phyloP scores from a whole-genome alignment of 1,139 yeast species.

The Yamadazyma blattariae region DNA sequence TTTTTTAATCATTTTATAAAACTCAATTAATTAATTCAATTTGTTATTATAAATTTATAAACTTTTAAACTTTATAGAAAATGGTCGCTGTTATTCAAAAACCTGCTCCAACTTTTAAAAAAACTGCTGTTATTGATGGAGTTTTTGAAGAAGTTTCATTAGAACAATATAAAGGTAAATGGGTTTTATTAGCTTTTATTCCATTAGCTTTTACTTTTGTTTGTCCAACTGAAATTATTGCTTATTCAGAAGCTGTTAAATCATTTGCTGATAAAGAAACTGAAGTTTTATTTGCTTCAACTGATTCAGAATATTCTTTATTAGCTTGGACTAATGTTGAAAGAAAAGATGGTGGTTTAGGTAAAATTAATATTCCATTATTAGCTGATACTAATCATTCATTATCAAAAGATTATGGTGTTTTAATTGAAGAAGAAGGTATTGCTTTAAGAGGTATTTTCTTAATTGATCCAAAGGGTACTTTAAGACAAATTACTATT shows the following conservation, averaged over 20 bases:
- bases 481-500: slow-evolving; percentile 92
- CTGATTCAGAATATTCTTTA: slow-evolving; percentile 96
- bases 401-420: slow-evolving; percentile 94
- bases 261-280: slow-evolving; percentile 85
- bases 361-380: slow-evolving; percentile 90
- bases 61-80: background rate
- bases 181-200: slow-evolving; percentile 94
- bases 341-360: slow-evolving; percentile 98
- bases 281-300: slow-evolving; percentile 91
- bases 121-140: slow-evolving; percentile 97
- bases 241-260: slow-evolving; percentile 93
- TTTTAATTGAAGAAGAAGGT: slow-evolving; percentile 92
- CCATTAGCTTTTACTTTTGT: slow-evolving; percentile 99
- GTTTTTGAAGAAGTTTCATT: slow-evolving; percentile 89
- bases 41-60: no score
- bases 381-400: slow-evolving; percentile 96
- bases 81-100: slow-evolving; percentile 90
- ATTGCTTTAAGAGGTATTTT: slow-evolving; percentile 96
- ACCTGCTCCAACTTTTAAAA: slow-evolving; percentile 94
- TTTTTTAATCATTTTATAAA: no score
- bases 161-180: slow-evolving; percentile 95
- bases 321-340: slow-evolving; percentile 98
- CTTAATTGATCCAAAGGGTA: slow-evolving; percentile 94
- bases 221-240: slow-evolving; percentile 98
- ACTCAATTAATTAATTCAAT: no score